A percentile compares a stretch with the other conserved stretches of the same genome.
Evolutionary conservation across 148 eudicot species (phyloP).

Genomic region (Chenopodium suecicum): DNA sequence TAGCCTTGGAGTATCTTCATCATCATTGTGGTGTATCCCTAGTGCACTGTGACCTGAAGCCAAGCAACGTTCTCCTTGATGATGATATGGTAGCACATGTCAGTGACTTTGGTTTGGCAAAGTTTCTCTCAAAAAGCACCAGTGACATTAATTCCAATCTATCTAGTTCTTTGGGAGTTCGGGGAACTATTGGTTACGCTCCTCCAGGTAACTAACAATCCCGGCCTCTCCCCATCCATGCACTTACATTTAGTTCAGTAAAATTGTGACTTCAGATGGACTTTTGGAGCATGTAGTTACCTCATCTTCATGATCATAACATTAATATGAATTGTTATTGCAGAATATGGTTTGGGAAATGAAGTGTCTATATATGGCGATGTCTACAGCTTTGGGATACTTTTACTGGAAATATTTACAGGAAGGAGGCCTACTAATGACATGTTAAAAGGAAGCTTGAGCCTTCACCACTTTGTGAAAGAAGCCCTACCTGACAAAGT

Average conservation of each 20-base stretch:
- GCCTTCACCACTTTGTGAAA: slow-evolving; percentile 21
- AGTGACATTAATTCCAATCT: not conserved
- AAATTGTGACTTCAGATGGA: not conserved
- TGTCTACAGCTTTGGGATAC: slow-evolving; percentile 32
- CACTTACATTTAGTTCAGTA: no score
- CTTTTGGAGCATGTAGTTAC: not conserved
- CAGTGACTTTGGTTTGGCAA: slow-evolving; percentile 43
- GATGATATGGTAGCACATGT: no score
- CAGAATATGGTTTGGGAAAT: slow-evolving; percentile 35
- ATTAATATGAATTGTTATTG: not conserved
- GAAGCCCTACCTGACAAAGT: slow-evolving; percentile 14
- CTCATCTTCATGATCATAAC: not conserved
- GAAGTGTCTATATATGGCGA: slow-evolving; percentile 25
- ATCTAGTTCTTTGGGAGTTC: slow-evolving; percentile 26
- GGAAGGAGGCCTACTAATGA: not conserved
- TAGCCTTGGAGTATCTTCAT: slow-evolving; percentile 46
- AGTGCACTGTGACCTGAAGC: slow-evolving; percentile 47
- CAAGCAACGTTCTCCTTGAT: not conserved
- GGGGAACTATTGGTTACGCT: slow-evolving; percentile 35
- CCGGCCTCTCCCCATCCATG: not conserved
- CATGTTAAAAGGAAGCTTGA: slow-evolving; percentile 20
- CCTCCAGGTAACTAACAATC: slow-evolving; percentile 25
- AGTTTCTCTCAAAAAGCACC: slow-evolving; percentile 18
- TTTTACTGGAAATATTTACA: slow-evolving; percentile 30
- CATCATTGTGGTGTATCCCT: slow-evolving; percentile 13